Base-by-base conservation (phyloP, 257 asterid species). In the Asclepias syriaca region DNA sequence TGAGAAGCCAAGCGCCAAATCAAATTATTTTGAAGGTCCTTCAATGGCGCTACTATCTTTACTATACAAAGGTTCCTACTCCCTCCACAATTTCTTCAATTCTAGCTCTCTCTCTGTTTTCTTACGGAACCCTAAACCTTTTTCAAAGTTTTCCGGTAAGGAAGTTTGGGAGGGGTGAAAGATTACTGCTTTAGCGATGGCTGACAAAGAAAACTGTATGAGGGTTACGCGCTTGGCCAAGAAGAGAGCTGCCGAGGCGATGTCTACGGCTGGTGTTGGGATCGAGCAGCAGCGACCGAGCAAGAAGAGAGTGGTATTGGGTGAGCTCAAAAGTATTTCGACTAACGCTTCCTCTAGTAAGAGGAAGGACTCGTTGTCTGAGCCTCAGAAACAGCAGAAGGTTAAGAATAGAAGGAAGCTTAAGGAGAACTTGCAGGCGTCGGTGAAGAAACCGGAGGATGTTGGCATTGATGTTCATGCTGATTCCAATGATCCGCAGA, bases 211-310 rank as follows among this genome's bases (percentile, higher is more conserved):
- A 64, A 85, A 77, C 77, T 78, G 83, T 77, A 27, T 19, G 69
- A 87, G 97, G 79, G 85, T 85, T 68, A 90, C 97, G 8, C 93
- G 99, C 49, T 70, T 87, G 84, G 93, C 96, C 57, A 95, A 81
- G 88, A 93, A 83, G 80, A 88, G 97, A 67, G 92, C 93, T 0
- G 93, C 76, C 4, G 96, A 80, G 22, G 75, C 85, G 19, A 68
- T 79, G 69, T 74, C 78, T 8, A n/a, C 72, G 45, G 66, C 74
- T 18, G n/a, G 80, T 53, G 46, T 40, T 40, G 46, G 46, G 10
- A 40, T 1, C 9, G 79, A 74, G 57, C 82, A 77, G 39, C 78
- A 65, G 71, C 51, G 68, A 7, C 65, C 63, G 18, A 86, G 81
- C 81, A 91, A 76, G 87, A 87, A 78, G 77, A 87, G 98, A 71